These are phyloP conservation scores for Begonia fuchsioides DNA, from an alignment of 306 rosid species.

Conservation along the genomic window DNA sequence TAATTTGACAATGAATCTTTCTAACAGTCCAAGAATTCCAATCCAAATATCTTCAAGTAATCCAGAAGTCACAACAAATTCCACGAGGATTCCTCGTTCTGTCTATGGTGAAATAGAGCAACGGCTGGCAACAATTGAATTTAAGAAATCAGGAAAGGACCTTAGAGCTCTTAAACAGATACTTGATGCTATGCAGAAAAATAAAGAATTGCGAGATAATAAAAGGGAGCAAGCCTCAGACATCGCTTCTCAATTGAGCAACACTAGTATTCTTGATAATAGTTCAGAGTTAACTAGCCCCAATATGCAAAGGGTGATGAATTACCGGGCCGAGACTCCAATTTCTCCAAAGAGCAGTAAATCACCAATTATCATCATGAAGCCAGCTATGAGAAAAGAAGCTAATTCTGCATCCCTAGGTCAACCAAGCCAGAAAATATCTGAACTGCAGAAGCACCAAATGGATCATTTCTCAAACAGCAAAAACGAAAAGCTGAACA, in stretches of 20 bases:
- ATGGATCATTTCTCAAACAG: conserved; percentile 16
- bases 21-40: conserved; percentile 18
- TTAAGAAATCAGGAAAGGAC: conserved; percentile 84
- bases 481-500: conserved; percentile 26
- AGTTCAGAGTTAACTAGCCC: conserved; percentile 30
- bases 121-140: conserved; percentile 69
- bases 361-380: conserved; percentile 47
- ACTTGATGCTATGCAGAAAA: conserved; percentile 83
- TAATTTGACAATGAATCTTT: conserved; percentile 21
- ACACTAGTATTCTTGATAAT: conserved; percentile 19
- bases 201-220: conserved; percentile 20
- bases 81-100: conserved; percentile 29
- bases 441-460: conserved; percentile 16
- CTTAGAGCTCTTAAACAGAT: conserved; percentile 90
- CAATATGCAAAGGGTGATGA: conserved; percentile 12
- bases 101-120: conserved; percentile 83
- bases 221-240: conserved; percentile 42
- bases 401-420: conserved; percentile 15
- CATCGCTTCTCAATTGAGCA: conserved; percentile 21
- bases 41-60: conserved; percentile 31
- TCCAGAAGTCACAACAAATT: conserved; percentile 26
- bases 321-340: conserved; percentile 10
- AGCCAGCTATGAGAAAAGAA: conserved; percentile 33
- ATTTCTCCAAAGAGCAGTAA: conserved; percentile 10
- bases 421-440: conserved; percentile 15